These are phyloP conservation scores for Epichloe baconii DNA, from an alignment of 2,329 filamentous ascomycete species.

Conservation along the genomic window DNA sequence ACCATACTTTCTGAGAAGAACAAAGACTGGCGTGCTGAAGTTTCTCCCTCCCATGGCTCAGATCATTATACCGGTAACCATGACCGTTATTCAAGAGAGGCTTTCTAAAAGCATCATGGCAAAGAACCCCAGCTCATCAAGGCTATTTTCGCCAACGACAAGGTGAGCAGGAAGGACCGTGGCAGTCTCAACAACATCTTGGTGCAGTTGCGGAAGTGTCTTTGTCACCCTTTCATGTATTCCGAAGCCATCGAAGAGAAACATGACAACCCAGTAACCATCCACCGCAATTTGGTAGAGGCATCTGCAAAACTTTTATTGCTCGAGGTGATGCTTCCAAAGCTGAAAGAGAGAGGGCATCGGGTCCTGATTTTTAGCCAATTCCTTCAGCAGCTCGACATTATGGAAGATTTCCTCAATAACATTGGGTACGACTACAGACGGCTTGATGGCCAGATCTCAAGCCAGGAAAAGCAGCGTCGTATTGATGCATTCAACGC, in stretches of 20 bases:
- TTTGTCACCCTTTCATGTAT: conserved; percentile 95
- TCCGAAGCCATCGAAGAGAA: conserved; percentile 81
- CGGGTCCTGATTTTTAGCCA: conserved; percentile 93
- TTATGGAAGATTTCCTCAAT: conserved; percentile 82
- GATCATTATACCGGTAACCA: conserved; percentile 90
- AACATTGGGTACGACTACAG: conserved; percentile 61
- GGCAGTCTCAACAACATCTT: conserved; percentile 86
- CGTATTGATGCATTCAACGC: conserved; percentile 90
- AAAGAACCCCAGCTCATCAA: conserved; percentile 83
- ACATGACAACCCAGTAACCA: conserved; percentile 42
- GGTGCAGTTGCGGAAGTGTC: conserved; percentile 85
- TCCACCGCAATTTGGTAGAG: conserved; percentile 74
- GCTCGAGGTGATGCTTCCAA: conserved; percentile 74
- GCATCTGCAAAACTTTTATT: conserved; percentile 83
- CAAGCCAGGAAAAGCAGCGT: conserved; percentile 78
- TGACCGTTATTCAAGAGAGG: conserved; percentile 87
- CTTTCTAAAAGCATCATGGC: conserved; percentile 87
- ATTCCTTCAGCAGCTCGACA: conserved; percentile 76
- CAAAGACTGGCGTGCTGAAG: conserved; percentile 79
- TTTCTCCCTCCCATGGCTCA: conserved; percentile 90
- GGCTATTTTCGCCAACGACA: conserved; percentile 63
- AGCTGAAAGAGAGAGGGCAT: conserved; percentile 72
- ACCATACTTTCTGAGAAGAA: conserved; percentile 57
- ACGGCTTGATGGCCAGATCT: conserved; percentile 75
- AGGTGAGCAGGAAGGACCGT: conserved; percentile 56